Evolutionary conservation across 169 alveolate genomes (phyloP).

Genomic region (Miamiensis avidus): DNA sequence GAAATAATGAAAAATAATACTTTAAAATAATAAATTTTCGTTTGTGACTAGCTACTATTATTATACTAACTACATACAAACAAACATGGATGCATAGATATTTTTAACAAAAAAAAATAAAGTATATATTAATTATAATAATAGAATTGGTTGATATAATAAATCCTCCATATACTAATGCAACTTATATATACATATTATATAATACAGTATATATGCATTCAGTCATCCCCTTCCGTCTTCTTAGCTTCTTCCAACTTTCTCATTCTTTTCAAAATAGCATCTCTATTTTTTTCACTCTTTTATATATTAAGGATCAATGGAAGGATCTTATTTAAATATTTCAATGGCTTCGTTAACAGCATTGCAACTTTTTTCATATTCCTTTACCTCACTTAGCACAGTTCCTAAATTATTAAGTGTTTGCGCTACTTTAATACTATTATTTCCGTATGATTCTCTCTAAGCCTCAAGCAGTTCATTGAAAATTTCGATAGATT

Average conservation of each 20-base stretch:
- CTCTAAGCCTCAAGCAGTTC: not conserved
- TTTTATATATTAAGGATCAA: not conserved
- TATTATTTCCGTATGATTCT: not conserved
- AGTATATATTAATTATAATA: no score
- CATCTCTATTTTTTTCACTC: not conserved
- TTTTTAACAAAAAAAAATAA: not conserved
- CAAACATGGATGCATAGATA: no score
- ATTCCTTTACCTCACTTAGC: not conserved
- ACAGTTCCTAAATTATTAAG: not conserved
- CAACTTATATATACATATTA: not conserved
- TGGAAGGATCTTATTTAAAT: not conserved
- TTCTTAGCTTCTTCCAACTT: not conserved
- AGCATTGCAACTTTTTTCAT: not conserved
- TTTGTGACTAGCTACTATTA: no score
- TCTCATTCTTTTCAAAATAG: not conserved
- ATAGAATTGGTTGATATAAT: no score
- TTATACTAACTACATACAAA: not conserved
- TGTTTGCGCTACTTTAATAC: not conserved
- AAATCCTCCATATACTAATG: not conserved
- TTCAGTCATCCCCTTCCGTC: not conserved
- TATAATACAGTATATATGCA: no score
- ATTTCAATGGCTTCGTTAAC: not conserved
- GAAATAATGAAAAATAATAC: not conserved
- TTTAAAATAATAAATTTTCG: no score
- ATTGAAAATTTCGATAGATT: not conserved